These are phyloP conservation scores for Paramecium sonneborni DNA, from an alignment of 73 alveolate genomes.

Conservation along the genomic window DNA sequence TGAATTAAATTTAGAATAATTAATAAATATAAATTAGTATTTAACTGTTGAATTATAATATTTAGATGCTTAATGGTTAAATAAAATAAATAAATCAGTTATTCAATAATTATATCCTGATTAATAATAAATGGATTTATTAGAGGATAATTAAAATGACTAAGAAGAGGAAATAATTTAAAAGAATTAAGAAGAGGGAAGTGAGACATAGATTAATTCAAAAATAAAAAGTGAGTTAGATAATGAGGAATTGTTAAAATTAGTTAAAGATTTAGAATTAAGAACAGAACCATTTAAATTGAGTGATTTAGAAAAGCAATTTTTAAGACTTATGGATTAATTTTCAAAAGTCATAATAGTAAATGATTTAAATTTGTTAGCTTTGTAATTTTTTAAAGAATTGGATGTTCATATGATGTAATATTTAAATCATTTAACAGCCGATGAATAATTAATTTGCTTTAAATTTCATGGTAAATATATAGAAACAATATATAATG, in stretches of 20 bases:
- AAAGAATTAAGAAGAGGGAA: not conserved
- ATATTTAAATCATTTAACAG: not conserved
- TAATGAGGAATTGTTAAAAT: not conserved
- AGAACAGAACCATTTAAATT: not conserved
- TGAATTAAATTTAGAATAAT: not conserved
- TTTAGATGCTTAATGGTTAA: slow-evolving; percentile 14
- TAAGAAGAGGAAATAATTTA: slow-evolving; percentile 16
- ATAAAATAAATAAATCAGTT: not conserved
- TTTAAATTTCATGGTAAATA: slow-evolving; percentile 10
- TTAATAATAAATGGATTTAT: not conserved
- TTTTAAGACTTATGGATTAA: not conserved
- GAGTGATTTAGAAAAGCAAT: not conserved
- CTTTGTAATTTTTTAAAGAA: not conserved
- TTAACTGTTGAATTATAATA: slow-evolving; percentile 20
- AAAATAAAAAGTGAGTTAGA: not conserved
- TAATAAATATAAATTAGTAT: not conserved
- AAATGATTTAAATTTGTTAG: not conserved
- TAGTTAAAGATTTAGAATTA: not conserved
- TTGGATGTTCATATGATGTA: slow-evolving; percentile 32
- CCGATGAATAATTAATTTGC: slow-evolving; percentile 18
- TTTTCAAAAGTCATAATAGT: not conserved
- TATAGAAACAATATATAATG: slow-evolving; percentile 33
- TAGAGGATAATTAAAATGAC: not conserved
- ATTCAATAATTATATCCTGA: not conserved
- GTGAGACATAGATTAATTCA: not conserved